Conservation (phyloP, 2,329 filamentous ascomycete species). For the Xylaria sp. region DNA sequence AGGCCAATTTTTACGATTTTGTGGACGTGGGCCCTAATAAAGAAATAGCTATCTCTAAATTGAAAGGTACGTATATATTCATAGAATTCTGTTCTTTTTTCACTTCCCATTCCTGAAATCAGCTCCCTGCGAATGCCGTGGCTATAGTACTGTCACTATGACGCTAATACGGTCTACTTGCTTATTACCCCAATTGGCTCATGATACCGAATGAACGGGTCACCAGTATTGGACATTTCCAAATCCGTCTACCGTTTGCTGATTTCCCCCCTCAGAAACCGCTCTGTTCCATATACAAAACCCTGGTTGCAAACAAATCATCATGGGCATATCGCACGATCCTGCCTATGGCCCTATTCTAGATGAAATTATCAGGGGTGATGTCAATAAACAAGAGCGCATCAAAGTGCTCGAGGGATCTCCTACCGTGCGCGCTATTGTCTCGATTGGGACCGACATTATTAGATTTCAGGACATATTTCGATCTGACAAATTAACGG, state of each 20-base stretch:
- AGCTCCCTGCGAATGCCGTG: neutral
- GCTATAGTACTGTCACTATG: neutral
- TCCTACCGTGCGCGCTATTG: slow-evolving; percentile 62
- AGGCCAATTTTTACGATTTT: slow-evolving; percentile 70
- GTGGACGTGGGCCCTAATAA: slow-evolving; percentile 69
- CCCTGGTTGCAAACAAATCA: slow-evolving; percentile 68
- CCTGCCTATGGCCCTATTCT: slow-evolving; percentile 69
- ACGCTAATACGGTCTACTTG: neutral
- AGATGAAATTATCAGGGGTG: slow-evolving; percentile 62
- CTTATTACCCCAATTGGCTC: neutral
- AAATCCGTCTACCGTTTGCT: slow-evolving; percentile 19
- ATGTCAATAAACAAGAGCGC: slow-evolving; percentile 55
- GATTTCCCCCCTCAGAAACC: slow-evolving; percentile 53
- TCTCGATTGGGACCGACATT: slow-evolving; percentile 58
- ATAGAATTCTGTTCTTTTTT: slow-evolving; percentile 6
- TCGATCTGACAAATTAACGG: slow-evolving; percentile 62
- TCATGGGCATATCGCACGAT: slow-evolving; percentile 71
- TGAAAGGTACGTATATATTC: slow-evolving; percentile 60
- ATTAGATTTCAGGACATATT: slow-evolving; percentile 63
- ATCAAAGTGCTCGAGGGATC: slow-evolving; percentile 66
- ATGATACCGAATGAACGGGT: neutral
- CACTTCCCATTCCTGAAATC: neutral
- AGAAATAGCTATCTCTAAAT: slow-evolving; percentile 68
- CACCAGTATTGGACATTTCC: neutral
- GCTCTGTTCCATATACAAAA: slow-evolving; percentile 68